Evolutionary conservation across 1,284 basidiomycete genomes (phyloP).

Genomic region (Cryptococcus sp.): DNA sequence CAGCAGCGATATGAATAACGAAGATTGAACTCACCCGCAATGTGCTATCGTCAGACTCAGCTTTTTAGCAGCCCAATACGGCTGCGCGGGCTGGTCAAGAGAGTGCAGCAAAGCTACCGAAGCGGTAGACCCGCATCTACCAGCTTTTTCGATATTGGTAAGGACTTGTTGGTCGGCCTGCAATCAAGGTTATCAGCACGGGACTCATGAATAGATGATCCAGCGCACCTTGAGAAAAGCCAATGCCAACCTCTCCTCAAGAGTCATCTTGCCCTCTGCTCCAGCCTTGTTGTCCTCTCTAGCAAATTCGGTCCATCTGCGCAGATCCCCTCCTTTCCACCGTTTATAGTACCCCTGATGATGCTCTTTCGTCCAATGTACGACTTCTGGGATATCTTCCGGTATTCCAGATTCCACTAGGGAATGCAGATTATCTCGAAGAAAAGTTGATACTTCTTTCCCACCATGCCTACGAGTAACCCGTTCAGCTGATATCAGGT

Average conservation of each 20-base stretch:
- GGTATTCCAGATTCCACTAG: conserved; percentile 74
- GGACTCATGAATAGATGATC: neutral
- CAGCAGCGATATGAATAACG: neutral
- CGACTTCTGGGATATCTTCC: conserved; percentile 69
- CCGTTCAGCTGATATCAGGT: conserved; percentile 16
- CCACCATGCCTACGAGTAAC: conserved; percentile 70
- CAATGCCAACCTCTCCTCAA: conserved; percentile 79
- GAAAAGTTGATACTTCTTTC: conserved; percentile 67
- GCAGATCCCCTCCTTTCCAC: conserved; percentile 73
- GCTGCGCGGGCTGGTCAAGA: conserved; percentile 69
- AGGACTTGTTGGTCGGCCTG: conserved; percentile 65
- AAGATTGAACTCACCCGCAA: conserved; percentile 65
- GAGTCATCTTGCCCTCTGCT: conserved; percentile 60
- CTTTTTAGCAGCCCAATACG: conserved; percentile 73
- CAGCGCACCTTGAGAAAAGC: conserved; percentile 76
- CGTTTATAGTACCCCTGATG: conserved; percentile 78
- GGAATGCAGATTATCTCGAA: conserved; percentile 76
- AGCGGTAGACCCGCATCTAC: conserved; percentile 75
- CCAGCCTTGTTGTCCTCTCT: conserved; percentile 46
- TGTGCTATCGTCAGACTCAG: conserved; percentile 85
- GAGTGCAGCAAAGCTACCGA: conserved; percentile 87
- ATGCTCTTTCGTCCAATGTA: conserved; percentile 67
- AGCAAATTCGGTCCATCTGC: conserved; percentile 36
- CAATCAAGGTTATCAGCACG: neutral
- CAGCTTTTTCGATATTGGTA: conserved; percentile 59